Percentiles rank a stretch among this genome's conserved stretches.
Evolutionary conservation across 441 rosid species (phyloP).

Genomic region (Gossypium davidsonii): DNA sequence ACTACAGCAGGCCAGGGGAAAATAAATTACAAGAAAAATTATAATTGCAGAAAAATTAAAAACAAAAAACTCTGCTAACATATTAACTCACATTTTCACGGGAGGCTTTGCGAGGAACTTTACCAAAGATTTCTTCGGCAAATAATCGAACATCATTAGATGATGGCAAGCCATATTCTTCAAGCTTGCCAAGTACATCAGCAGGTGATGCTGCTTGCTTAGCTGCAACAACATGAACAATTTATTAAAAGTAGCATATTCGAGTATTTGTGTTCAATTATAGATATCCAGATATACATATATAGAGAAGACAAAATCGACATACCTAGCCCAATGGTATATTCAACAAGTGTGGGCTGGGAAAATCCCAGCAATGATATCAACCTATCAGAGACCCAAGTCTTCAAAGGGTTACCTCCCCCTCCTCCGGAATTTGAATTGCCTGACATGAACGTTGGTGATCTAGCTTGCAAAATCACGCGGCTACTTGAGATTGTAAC

Average conservation of each 20-base stretch:
- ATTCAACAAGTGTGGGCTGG: constrained; percentile 59
- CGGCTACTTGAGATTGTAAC: neutral
- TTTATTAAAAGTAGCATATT: neutral
- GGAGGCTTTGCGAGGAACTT: constrained; percentile 58
- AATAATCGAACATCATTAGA: constrained; percentile 59
- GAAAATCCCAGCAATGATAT: constrained; percentile 71
- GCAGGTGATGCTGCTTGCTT: constrained; percentile 61
- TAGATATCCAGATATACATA: neutral
- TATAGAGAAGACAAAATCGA: neutral
- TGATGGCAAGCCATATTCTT: constrained; percentile 52
- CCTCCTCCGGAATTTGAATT: neutral
- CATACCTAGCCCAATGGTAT: constrained; percentile 61
- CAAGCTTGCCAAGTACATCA: constrained; percentile 47
- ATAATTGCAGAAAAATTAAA: neutral
- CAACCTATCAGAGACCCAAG: constrained; percentile 81
- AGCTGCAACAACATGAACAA: constrained; percentile 40
- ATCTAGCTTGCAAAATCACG: neutral
- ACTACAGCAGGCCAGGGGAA: constrained; percentile 28
- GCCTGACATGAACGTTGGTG: neutral
- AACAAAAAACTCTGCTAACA: neutral
- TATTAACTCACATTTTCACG: constrained; percentile 56
- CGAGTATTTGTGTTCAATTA: neutral
- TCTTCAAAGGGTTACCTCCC: constrained; percentile 33
- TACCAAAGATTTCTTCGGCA: constrained; percentile 59
- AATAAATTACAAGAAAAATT: constrained; percentile 1